Base-by-base conservation (phyloP, 345 rosid genomes). In the Diplotaxis tenuifolia region DNA sequence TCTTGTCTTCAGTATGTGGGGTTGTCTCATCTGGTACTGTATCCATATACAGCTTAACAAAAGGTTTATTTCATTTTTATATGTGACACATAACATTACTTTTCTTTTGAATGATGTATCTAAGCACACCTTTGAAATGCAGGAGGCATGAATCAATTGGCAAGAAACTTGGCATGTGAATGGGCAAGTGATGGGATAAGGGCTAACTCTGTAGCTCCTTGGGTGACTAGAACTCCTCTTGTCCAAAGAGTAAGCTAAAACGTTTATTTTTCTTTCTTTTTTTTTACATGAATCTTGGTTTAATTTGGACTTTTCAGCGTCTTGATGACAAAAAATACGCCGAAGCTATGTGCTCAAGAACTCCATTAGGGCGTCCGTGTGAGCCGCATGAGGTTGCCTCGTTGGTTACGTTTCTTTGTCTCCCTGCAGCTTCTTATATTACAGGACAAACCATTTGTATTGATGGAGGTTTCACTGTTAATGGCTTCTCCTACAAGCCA, bases 401-500 rank as follows among this genome's bases (percentile, higher is more conserved):
- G 9, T 11, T 74, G 52, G 93, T 85, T 52, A 87, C 90, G 12
- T 88, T 86, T 76, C 86, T 90, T 9, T 88, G 93, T 61, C 68
- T 88, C 65, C 92, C 93, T 28, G 90, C 89, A 65, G 84, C 96
- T 28, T 86, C 93, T 32, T 85, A 85, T 81, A 78, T 90, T 15
- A 88, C 93, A 81, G 79, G 79, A 21, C 71, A 76, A 57, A 70
- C 66, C 16, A 76, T 76, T 55, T 62, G 65, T 54, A 49, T 76
- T 12, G 79, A 76, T 76, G 75, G 79, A 52, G 74, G 65, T 59
- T 34, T 12, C 55, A 59, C 69, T 31, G 34, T 75, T n/a, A 68
- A 68, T 68, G 69, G 74, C 16, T 68, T 68, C 57, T 72, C 75
- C 28, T 53, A 34, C 20, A 69, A 40, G 54, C 50, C 62, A 21